phyloP scores from a whole-genome alignment of 345 rosid genomes.

The Arabis hirsuta region DNA sequence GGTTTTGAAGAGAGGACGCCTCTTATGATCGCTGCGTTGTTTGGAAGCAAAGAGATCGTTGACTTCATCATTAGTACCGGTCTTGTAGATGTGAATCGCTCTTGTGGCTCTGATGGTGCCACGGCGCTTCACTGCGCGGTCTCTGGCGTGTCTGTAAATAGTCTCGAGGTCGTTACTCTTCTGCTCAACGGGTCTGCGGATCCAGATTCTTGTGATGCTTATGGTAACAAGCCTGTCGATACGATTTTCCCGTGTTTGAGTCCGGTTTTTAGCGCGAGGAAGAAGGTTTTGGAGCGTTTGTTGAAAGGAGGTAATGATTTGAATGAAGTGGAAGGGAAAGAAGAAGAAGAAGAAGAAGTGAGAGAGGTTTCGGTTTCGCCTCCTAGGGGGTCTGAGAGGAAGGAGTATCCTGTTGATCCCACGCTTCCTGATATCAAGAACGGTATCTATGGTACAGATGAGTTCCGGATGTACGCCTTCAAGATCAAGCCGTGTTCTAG shows the following conservation, averaged over 20 bases:
- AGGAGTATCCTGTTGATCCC: conserved; percentile 84
- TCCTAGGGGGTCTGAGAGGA: conserved; percentile 60
- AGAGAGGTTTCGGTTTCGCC: conserved; percentile 36
- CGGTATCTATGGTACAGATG: conserved; percentile 83
- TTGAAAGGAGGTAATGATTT: conserved; percentile 47
- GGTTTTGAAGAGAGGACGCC: conserved; percentile 81
- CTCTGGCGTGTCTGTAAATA: conserved; percentile 62
- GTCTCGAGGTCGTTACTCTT: conserved; percentile 64
- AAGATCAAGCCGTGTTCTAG: conserved; percentile 94
- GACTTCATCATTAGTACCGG: conserved; percentile 57
- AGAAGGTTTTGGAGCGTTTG: conserved; percentile 60
- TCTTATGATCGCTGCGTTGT: conserved; percentile 88
- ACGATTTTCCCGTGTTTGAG: conserved; percentile 49
- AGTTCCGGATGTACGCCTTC: conserved; percentile 88
- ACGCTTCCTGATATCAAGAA: conserved; percentile 87
- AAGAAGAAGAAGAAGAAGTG: conserved; percentile 35
- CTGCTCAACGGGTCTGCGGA: conserved; percentile 73
- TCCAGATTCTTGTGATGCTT: conserved; percentile 57
- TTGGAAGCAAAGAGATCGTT: conserved; percentile 74
- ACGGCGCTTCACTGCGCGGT: conserved; percentile 88
- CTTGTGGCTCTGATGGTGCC: conserved; percentile 73
- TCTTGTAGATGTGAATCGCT: conserved; percentile 60
- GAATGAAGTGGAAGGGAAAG: conserved; percentile 46
- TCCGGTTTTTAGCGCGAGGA: conserved; percentile 51
- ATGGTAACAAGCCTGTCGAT: conserved; percentile 65